A percentile compares a stretch with the other conserved stretches of the same genome.
Conservation (phyloP, 139 green algal genomes). For the Volvox reticuliferus region DNA sequence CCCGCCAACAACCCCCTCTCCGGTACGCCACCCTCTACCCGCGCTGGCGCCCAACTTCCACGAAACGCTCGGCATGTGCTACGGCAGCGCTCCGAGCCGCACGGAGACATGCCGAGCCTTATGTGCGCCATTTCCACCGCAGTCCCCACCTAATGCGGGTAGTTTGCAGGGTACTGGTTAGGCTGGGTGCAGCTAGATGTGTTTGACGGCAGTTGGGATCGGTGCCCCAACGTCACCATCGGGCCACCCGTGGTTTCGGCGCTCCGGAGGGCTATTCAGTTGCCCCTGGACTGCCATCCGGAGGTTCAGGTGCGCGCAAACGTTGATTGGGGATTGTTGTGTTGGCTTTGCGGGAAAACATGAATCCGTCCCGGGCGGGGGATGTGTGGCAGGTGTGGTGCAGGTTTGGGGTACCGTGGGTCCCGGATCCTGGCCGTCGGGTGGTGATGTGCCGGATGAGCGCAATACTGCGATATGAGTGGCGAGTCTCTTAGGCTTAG, state of each 20-base stretch:
- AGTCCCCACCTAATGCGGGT: too few species aligned
- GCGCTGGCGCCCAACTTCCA: conserved; percentile 61
- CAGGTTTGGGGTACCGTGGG: conserved; percentile 76
- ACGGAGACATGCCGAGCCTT: too few species aligned
- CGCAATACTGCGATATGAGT: too few species aligned
- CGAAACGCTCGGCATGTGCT: neutral
- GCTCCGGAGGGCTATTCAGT: conserved; percentile 59
- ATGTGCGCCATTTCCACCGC: too few species aligned
- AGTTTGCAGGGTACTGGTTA: too few species aligned
- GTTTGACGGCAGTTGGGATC: conserved; percentile 44
- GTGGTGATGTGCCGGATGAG: too few species aligned
- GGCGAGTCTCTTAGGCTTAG: too few species aligned
- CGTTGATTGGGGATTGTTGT: conserved; percentile 51
- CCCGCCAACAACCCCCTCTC: conserved; percentile 62
- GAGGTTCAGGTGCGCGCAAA: conserved; percentile 52
- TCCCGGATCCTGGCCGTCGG: too few species aligned
- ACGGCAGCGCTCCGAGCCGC: too few species aligned
- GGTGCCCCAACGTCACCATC: conserved; percentile 76
- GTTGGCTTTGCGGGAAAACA: neutral
- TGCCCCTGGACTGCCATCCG: conserved; percentile 55
- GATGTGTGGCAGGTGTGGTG: conserved; percentile 37
- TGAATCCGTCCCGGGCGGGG: neutral
- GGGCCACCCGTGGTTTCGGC: conserved; percentile 73
- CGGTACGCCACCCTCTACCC: conserved; percentile 78
- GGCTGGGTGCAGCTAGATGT: conserved; percentile 45